These are phyloP conservation scores for Sclerotiophoma versabilis DNA, from an alignment of 2,329 filamentous ascomycete genomes.

Conservation along the genomic window DNA sequence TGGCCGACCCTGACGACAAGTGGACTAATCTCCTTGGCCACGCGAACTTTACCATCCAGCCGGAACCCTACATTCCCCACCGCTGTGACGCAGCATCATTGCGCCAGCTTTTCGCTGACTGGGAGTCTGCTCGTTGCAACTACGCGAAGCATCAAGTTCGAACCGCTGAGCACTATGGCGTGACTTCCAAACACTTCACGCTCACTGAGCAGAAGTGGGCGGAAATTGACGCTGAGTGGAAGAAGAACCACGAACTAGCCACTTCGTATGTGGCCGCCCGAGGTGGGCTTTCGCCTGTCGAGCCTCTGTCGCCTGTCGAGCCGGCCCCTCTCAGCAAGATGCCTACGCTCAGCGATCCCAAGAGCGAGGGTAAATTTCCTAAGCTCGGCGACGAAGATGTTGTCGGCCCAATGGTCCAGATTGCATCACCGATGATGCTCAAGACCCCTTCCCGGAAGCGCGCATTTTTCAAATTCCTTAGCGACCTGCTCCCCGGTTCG, in stretches of 20 bases:
- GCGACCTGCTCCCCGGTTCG: constrained; percentile 47
- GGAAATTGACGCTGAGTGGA: constrained; percentile 78
- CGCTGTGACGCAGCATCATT: constrained; percentile 66
- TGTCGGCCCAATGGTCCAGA: constrained; percentile 83
- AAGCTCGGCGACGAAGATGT: constrained; percentile 89
- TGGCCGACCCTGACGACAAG: constrained; percentile 75
- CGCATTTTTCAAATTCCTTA: constrained; percentile 49
- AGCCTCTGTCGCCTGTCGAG: constrained; percentile 53
- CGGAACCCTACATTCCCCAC: constrained; percentile 78
- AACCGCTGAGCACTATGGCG: constrained; percentile 88
- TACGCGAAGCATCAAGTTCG: constrained; percentile 89
- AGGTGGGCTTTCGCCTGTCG: constrained; percentile 35
- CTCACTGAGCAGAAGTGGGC: constrained; percentile 91
- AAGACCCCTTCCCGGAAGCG: constrained; percentile 47
- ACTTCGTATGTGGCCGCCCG: constrained; percentile 53
- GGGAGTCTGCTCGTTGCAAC: constrained; percentile 82
- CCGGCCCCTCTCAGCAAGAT: constrained; percentile 68
- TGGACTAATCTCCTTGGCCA: constrained; percentile 89
- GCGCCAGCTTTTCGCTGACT: constrained; percentile 75
- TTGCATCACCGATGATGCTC: constrained; percentile 47
- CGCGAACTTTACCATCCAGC: constrained; percentile 89
- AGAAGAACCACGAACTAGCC: constrained; percentile 70
- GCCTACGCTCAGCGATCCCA: constrained; percentile 71
- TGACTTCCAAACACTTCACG: constrained; percentile 85
- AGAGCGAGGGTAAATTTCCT: constrained; percentile 81